Percentiles rank a stretch among this genome's conserved stretches.
phyloP scores from a whole-genome alignment of 257 asterid species.

The Petrea volubilis region DNA sequence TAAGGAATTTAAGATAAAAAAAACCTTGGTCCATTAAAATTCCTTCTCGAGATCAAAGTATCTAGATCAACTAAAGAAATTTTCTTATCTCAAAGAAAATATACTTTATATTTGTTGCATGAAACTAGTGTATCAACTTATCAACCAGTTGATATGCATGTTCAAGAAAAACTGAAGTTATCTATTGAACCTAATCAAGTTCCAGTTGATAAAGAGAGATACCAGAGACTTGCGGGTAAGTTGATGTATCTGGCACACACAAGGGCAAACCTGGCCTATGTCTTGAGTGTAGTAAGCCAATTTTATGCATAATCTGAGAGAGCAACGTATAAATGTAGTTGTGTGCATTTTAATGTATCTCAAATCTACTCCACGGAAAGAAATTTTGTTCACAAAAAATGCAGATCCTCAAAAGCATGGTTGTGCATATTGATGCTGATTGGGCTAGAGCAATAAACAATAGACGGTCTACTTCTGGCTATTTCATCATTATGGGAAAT shows the following conservation, averaged over 20 bases:
- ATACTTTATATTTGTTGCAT: too few relatives aligned
- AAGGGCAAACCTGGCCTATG: too few relatives aligned
- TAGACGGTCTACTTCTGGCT: background rate
- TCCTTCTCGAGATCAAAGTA: background rate
- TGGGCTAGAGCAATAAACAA: background rate
- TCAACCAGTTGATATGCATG: background rate
- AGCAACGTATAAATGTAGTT: background rate
- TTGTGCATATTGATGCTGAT: background rate
- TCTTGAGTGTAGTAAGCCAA: too few relatives aligned
- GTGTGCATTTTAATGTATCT: background rate
- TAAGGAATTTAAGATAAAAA: background rate
- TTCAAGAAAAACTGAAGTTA: too few relatives aligned
- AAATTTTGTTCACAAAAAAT: background rate
- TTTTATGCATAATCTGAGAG: too few relatives aligned
- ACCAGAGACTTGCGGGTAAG: too few relatives aligned
- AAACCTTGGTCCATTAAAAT: background rate
- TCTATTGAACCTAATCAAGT: background rate
- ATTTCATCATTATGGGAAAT: background rate
- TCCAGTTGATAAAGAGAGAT: background rate
- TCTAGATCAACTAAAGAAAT: background rate
- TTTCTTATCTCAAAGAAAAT: background rate
- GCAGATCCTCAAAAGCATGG: background rate
- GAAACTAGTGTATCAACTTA: background rate
- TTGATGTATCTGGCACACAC: too few relatives aligned
- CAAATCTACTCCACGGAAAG: background rate